Evolutionary conservation across 1,284 basidiomycete genomes (phyloP).

Genomic region (Cryptococcus floricola): DNA sequence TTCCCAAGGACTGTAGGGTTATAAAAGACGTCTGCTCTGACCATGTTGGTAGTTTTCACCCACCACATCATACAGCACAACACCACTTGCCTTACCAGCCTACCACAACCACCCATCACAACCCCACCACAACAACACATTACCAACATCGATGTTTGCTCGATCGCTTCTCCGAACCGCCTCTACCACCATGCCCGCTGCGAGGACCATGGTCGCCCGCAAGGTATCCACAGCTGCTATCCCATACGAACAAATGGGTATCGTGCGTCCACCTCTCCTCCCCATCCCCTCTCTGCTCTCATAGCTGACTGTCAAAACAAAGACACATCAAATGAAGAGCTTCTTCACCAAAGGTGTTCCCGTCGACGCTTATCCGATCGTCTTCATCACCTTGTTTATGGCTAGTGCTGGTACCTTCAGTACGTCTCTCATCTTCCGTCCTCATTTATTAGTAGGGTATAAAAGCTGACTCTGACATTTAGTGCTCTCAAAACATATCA

Average conservation of each 20-base stretch:
- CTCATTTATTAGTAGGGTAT: not conserved
- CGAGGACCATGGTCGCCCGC: slow-evolving; percentile 9
- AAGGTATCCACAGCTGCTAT: slow-evolving; percentile 6
- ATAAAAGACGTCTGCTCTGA: too few relatives aligned
- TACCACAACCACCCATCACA: slow-evolving; percentile 3
- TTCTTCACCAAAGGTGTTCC: slow-evolving; percentile 22
- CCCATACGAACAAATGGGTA: slow-evolving; percentile 4
- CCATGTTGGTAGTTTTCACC: too few relatives aligned
- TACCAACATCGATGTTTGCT: slow-evolving; percentile 13
- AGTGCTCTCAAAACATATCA: slow-evolving; percentile 14
- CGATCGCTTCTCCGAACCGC: slow-evolving; percentile 12
- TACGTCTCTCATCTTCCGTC: not conserved
- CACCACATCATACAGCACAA: too few relatives aligned
- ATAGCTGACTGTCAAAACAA: too few relatives aligned
- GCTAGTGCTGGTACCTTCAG: slow-evolving; percentile 16
- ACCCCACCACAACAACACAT: not conserved
- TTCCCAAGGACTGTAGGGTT: too few relatives aligned
- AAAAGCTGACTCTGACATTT: not conserved
- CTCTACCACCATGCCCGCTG: slow-evolving; percentile 3
- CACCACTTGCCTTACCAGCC: not conserved
- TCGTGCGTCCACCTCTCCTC: not conserved
- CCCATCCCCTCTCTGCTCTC: too few relatives aligned
- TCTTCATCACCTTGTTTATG: slow-evolving; percentile 21
- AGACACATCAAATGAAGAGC: too few relatives aligned
- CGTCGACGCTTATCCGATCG: slow-evolving; percentile 22